Base-by-base conservation (phyloP, 352 stramenopile species). In the Globisporangium mamillatum region DNA sequence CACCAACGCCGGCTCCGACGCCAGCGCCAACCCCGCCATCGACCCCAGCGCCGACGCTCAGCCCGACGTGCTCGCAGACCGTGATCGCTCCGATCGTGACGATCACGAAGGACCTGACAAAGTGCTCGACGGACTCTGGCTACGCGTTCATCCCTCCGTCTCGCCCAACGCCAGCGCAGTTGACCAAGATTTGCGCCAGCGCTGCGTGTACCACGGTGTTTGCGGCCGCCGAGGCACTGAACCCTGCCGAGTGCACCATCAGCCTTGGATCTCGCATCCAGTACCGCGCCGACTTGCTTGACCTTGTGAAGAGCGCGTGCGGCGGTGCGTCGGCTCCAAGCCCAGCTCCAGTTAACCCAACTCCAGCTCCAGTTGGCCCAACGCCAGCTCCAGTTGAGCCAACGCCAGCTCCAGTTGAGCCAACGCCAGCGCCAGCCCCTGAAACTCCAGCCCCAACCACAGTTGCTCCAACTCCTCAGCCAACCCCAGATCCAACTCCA, bases 361-460 rank as follows among this genome's bases (percentile, higher is more conserved):
- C 34, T 10, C 34, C 34, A 38, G 34, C 34, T 44, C 36, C 36
- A 44, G 36, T 44, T 16, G n/a, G n/a, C n/a, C 32, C 56, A 18
- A 62, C 18, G 18, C 20, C 56, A 10, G 56, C 56, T 7, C 41
- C 12, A 4, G 16, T 50, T 20, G 16, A n/a, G 4, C 32, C 57
- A 38, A 48, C 32, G 2, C 32, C 32, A 48, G 32, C 20, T 8
- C 36, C 36, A 16, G 36, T 44, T 44, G 27, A 55, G 4, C 48
- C 48, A 16, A 55, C 48, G 18, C 48, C 48, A 6, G 27, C 34
- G n/a, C n/a, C n/a, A n/a, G n/a, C n/a, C n/a, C 38, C 36, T 24
- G 58, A 55, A 5, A 55, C 48, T 16, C 52, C 53, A 64, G 20
- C 16, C 69, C 52, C 53, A 57, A 20, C 16, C 69, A 69, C 65